Base-by-base conservation (phyloP, 352 stramenopile species). In the Elongisporangium anandrum region DNA sequence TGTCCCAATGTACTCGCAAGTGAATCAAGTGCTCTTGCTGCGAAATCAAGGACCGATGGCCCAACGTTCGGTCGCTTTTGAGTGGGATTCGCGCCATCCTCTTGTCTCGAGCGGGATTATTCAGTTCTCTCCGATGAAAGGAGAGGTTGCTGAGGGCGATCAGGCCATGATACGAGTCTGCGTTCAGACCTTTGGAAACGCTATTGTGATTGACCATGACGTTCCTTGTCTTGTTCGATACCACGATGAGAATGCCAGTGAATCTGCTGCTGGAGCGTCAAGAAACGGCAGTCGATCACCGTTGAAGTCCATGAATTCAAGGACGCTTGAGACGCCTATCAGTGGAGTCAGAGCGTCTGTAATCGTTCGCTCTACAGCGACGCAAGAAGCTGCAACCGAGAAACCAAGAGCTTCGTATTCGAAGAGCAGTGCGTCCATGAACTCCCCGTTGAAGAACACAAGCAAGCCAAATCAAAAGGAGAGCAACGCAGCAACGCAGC, bases 141-240 rank as follows among this genome's bases (percentile, higher is more conserved):
- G 85, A 0, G 69, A 87, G 50, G 63, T 92, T 38, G 51, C 41
- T 0, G 68, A 75, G 23, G 75, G 72, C 4, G 68, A 91, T 29
- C 75, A 88, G 23, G 24, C 55, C 16, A 63, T 92, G 5, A 69
- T 92, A 23, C 77, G 79, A 4, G 70, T 90, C 26, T 80, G 57
- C 13, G 19, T 92, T n/a, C 61, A 59, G 16, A 66, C 78, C 0
- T 51, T 60, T 29, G 59, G 70, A n/a, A 68, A 86, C 22, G 57
- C 69, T 3, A 12, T 90, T 1, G 76, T 92, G 2, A 55, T 94
- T 10, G 85, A 92, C 59, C 81, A 94, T 41, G 68, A 87, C 51
- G 61, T 94, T 29, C 67, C 73, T 20, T 92, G 82, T 39, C 73
- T 68, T 50, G 64, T 92, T 47, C 68, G 58, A 3, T 79, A 74